Evolutionary conservation across 1,284 basidiomycete genomes (phyloP).

Genomic region (Puccinia novopanici): DNA sequence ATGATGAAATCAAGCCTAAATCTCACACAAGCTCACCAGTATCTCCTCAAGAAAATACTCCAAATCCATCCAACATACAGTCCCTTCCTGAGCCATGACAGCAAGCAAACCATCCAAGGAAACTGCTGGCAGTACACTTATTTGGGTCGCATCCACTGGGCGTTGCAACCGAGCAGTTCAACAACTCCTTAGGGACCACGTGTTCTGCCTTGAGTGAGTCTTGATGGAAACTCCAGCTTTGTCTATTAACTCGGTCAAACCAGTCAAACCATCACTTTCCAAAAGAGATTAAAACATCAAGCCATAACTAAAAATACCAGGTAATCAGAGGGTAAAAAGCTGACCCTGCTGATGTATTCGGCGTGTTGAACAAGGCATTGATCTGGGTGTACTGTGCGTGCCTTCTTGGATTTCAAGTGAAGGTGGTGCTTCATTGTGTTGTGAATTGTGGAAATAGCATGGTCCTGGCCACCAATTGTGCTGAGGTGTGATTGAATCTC

Average conservation of each 20-base stretch:
- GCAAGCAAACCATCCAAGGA: neutral
- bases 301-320: slow-evolving; percentile 5
- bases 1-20: neutral
- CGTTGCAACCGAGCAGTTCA: neutral
- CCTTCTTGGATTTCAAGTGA: neutral
- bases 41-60: neutral
- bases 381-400: neutral
- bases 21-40: neutral
- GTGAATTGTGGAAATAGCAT: neutral
- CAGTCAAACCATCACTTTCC: neutral
- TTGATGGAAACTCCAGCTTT: neutral
- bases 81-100: neutral
- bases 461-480: neutral
- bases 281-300: neutral
- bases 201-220: neutral
- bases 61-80: neutral
- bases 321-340: neutral
- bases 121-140: neutral
- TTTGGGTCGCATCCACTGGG: neutral
- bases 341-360: neutral
- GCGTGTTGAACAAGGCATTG: neutral
- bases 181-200: neutral
- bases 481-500: neutral
- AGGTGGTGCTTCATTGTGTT: neutral
- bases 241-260: neutral